phyloP scores from a whole-genome alignment of 192 early-diverging fungal genomes.

The Chytriomyces hyalinus region DNA sequence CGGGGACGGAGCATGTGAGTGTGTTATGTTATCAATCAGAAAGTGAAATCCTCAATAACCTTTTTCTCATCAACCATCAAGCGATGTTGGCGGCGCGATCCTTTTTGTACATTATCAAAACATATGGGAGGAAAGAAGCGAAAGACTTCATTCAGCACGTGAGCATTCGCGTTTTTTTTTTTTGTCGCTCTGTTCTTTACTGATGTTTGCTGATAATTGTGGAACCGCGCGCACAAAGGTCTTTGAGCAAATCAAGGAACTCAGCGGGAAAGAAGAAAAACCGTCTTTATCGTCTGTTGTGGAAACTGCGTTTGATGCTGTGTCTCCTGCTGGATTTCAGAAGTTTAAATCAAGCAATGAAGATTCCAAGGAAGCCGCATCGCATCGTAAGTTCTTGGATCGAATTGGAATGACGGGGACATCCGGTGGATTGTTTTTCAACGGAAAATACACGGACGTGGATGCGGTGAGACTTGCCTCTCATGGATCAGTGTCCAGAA shows the following conservation, averaged over 20 bases:
- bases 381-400: slow-evolving; percentile 10
- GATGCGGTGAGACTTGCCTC: slow-evolving; percentile 48
- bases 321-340: neutral
- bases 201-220: neutral
- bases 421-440: slow-evolving; percentile 70
- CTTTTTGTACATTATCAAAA: slow-evolving; percentile 42
- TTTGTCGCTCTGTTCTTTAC: neutral
- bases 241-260: neutral
- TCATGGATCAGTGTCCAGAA: neutral
- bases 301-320: slow-evolving; percentile 18
- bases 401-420: slow-evolving; percentile 30
- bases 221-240: neutral
- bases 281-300: neutral
- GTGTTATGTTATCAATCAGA: neutral
- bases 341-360: slow-evolving; percentile 1
- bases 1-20: slow-evolving; percentile 16
- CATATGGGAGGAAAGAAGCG: slow-evolving; percentile 33
- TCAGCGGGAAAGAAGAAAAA: neutral
- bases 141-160: slow-evolving; percentile 49
- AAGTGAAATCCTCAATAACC: neutral
- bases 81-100: slow-evolving; percentile 49
- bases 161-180: neutral
- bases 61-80: slow-evolving; percentile 11
- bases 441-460: slow-evolving; percentile 76
- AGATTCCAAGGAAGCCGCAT: neutral